Evolutionary conservation across 2,329 filamentous ascomycete species (phyloP).

Genomic region (Colletotrichum musicola): DNA sequence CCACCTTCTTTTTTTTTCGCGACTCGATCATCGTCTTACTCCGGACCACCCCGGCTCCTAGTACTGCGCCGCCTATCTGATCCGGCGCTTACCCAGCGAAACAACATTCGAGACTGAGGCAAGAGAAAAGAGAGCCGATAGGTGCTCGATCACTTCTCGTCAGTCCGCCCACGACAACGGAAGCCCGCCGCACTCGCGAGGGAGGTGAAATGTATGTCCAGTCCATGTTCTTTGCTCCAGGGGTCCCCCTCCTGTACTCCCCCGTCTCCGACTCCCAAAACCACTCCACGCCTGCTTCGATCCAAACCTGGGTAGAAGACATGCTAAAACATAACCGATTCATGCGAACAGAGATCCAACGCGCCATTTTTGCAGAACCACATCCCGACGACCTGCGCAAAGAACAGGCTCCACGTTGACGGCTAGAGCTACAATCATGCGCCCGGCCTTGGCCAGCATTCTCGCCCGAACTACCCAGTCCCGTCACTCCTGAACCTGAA

Average conservation of each 20-base stretch:
- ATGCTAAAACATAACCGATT: conserved; percentile 42
- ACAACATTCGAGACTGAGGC: neutral
- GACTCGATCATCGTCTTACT: conserved; percentile 8
- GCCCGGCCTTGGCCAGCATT: conserved; percentile 50
- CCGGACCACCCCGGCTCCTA: conserved; percentile 11
- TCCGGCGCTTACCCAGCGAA: conserved; percentile 20
- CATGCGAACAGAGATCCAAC: conserved; percentile 39
- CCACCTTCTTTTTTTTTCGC: conserved; percentile 19
- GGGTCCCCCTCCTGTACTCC: conserved; percentile 21
- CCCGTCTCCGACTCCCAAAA: conserved; percentile 24
- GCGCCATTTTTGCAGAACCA: conserved; percentile 24
- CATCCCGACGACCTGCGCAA: conserved; percentile 10
- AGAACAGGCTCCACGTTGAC: conserved; percentile 30
- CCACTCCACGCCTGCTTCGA: conserved; percentile 27
- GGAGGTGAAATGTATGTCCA: conserved; percentile 25
- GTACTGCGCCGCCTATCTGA: conserved; percentile 13
- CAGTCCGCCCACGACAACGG: neutral
- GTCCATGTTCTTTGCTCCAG: conserved; percentile 5
- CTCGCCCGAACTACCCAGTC: conserved; percentile 36
- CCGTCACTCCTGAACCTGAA: conserved; percentile 37
- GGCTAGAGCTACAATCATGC: conserved; percentile 51
- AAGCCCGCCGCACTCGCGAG: conserved; percentile 18
- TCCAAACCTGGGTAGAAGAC: conserved; percentile 33
- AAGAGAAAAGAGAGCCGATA: neutral
- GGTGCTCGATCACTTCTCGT: neutral